Conservation (phyloP, 495 filamentous ascomycete genomes). For the Opeltia flavorubescens region DNA sequence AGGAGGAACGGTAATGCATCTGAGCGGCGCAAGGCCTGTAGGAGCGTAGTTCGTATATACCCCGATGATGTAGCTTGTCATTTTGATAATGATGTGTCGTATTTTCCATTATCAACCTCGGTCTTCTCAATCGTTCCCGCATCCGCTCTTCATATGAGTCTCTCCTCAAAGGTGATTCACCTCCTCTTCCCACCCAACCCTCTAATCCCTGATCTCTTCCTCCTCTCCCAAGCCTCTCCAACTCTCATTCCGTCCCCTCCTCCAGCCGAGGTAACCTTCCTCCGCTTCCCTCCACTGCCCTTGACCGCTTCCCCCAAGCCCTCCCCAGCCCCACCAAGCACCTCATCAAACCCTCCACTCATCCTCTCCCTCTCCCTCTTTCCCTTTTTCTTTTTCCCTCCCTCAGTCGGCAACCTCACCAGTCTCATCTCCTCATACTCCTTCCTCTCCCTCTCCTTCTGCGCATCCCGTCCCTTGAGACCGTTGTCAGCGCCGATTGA, state of each 20-base stretch:
- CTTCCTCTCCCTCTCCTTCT: constrained; percentile 54
- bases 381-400: constrained; percentile 56
- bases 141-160: not conserved
- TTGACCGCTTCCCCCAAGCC: constrained; percentile 66
- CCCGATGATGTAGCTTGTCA: not conserved
- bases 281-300: constrained; percentile 52
- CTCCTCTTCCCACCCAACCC: constrained; percentile 9
- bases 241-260: constrained; percentile 51
- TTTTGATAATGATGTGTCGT: not conserved
- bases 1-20: constrained; percentile 36
- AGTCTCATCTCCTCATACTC: constrained; percentile 84
- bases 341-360: constrained; percentile 59
- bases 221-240: constrained; percentile 58
- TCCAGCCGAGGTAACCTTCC: constrained; percentile 35
- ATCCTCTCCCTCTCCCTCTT: constrained; percentile 33
- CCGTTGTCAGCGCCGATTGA: constrained; percentile 70
- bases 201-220: constrained; percentile 11
- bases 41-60: constrained; percentile 21
- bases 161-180: not conserved
- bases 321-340: constrained; percentile 64
- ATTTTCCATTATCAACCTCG: not conserved
- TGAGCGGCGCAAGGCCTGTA: constrained; percentile 38
- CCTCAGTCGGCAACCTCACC: constrained; percentile 63
- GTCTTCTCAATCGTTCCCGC: too few relatives aligned
- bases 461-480: constrained; percentile 55